These are phyloP conservation scores for Clitopilus passeckerianus DNA, from an alignment of 768 basidiomycete genomes.

Conservation along the genomic window DNA sequence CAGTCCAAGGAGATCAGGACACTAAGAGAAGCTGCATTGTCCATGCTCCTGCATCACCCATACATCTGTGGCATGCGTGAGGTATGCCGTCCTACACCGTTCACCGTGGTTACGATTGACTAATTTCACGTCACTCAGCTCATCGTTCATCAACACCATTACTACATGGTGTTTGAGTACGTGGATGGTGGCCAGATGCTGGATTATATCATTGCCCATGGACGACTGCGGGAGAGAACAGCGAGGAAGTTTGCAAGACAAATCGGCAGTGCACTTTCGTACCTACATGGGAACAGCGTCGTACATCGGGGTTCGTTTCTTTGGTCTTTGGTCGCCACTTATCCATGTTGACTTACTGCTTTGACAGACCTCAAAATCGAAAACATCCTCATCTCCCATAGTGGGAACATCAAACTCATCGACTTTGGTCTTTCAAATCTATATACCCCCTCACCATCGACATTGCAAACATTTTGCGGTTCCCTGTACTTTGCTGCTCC, in stretches of 20 bases:
- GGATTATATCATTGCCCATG: constrained; percentile 99
- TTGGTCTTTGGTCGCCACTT: background rate
- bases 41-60: constrained; percentile 94
- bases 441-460: constrained; percentile 65
- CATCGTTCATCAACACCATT: constrained; percentile 96
- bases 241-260: constrained; percentile 97
- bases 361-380: constrained; percentile 91
- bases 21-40: constrained; percentile 91
- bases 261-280: constrained; percentile 93
- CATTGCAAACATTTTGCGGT: constrained; percentile 94
- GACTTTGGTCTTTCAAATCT: constrained; percentile 98
- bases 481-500: constrained; percentile 98
- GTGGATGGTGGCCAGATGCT: constrained; percentile 99
- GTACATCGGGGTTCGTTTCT: constrained; percentile 77
- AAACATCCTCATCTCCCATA: constrained; percentile 98
- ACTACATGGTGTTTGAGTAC: constrained; percentile 99
- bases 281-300: constrained; percentile 96
- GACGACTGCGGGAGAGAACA: constrained; percentile 88
- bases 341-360: background rate
- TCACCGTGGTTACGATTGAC: background rate
- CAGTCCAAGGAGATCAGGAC: constrained; percentile 96
- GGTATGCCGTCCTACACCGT: constrained; percentile 22
- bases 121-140: constrained; percentile 23
- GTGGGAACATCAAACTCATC: constrained; percentile 99
- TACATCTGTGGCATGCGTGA: constrained; percentile 99